Conservation (phyloP, 2,329 filamentous ascomycete species). For the Coniochaeta pulveracea region DNA sequence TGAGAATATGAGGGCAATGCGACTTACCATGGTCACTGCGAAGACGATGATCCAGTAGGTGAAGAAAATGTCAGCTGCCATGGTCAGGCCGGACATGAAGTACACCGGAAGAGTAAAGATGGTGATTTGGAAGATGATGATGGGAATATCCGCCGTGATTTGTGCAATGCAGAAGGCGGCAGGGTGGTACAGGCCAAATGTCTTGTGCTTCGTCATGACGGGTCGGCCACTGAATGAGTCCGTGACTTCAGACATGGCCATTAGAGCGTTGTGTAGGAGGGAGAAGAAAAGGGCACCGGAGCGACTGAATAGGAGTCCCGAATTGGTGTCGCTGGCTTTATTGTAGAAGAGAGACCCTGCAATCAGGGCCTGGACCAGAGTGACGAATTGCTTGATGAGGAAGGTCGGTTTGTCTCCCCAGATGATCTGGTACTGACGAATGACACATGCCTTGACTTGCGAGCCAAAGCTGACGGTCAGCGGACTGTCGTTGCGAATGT, state of each 20-base stretch:
- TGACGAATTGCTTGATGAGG: conserved; percentile 69
- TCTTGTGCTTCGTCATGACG: conserved; percentile 46
- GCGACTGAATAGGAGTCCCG: conserved; percentile 50
- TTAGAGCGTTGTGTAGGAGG: conserved; percentile 42
- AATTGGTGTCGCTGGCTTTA: conserved; percentile 34
- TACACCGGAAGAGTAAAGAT: conserved; percentile 48
- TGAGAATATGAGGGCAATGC: neutral
- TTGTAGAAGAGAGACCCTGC: conserved; percentile 72
- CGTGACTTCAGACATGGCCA: conserved; percentile 63
- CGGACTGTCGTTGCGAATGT: conserved; percentile 39
- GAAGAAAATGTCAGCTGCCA: conserved; percentile 43
- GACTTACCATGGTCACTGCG: conserved; percentile 34
- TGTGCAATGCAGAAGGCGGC: conserved; percentile 47
- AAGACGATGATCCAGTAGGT: conserved; percentile 47
- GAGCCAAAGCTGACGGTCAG: conserved; percentile 49
- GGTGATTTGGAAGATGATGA: conserved; percentile 46
- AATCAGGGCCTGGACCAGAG: conserved; percentile 61
- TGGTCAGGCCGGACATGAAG: conserved; percentile 49
- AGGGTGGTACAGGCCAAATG: conserved; percentile 46
- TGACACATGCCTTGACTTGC: conserved; percentile 58
- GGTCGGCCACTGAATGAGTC: conserved; percentile 50
- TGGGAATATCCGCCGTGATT: conserved; percentile 40
- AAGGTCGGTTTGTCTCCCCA: conserved; percentile 64
- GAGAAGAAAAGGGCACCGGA: conserved; percentile 38
- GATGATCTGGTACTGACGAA: conserved; percentile 70